Evolutionary conservation across 345 rosid species (phyloP).

Genomic region (Geranium brycei): DNA sequence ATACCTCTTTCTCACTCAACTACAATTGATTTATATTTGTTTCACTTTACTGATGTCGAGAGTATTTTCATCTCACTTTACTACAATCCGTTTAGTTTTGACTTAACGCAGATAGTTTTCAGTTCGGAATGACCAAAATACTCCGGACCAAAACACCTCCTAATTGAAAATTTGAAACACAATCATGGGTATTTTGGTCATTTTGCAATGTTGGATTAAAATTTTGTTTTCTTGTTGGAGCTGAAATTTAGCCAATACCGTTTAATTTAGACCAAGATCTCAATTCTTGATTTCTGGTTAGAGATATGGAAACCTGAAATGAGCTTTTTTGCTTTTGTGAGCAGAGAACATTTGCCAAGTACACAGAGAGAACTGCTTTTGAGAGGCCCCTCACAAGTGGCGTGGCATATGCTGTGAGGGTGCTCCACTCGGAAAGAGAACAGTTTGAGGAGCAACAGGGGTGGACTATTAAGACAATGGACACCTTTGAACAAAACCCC

Average conservation of each 20-base stretch:
- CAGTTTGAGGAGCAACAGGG: constrained; percentile 86
- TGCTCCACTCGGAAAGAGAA: constrained; percentile 80
- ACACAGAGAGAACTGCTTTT: constrained; percentile 87
- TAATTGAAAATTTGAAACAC: no score
- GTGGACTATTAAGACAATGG: constrained; percentile 87
- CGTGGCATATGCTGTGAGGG: constrained; percentile 92
- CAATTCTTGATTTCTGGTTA: constrained; percentile 8
- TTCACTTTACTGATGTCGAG: no score
- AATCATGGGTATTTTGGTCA: no score
- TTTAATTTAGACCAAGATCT: constrained; percentile 11
- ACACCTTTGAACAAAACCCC: constrained; percentile 52
- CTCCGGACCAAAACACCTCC: no score
- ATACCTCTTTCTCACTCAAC: no score
- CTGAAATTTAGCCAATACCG: not conserved
- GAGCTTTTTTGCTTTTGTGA: constrained; percentile 19
- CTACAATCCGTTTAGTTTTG: no score
- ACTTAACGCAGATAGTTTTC: no score
- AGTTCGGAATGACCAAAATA: no score
- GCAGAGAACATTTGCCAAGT: constrained; percentile 79
- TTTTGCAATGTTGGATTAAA: no score
- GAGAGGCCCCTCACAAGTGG: constrained; percentile 98
- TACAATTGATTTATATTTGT: no score
- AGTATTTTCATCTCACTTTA: no score
- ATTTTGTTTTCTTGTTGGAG: no score
- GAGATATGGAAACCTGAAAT: not conserved